Percentiles rank a stretch among this genome's conserved stretches.
Conservation (phyloP, 139 green algal species). For the Astrephomene gubernaculifera region DNA sequence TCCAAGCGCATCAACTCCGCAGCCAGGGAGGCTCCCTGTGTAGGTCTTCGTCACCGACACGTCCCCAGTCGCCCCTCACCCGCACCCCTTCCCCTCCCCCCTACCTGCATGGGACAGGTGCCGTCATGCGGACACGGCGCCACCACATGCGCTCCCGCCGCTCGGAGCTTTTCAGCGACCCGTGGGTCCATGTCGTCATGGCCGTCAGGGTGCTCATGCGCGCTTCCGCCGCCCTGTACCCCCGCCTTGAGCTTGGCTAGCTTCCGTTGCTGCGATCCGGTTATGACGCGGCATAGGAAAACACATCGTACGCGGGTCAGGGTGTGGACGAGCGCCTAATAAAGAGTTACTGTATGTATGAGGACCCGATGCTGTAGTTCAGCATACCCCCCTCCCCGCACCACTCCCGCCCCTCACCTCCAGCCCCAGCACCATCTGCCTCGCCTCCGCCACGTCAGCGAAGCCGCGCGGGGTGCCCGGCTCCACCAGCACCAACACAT, state of each 20-base stretch:
- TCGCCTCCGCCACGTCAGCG: slow-evolving; percentile 62
- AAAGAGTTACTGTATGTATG: neutral
- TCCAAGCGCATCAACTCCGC: neutral
- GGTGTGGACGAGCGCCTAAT: neutral
- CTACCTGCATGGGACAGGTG: slow-evolving; percentile 71
- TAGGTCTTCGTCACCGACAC: neutral
- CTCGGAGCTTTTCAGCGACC: slow-evolving; percentile 24
- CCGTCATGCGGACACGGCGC: slow-evolving; percentile 89
- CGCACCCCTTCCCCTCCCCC: neutral
- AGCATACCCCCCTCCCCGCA: neutral
- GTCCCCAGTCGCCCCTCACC: neutral
- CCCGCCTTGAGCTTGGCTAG: neutral
- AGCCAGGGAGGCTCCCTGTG: no score
- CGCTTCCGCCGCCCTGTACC: no score
- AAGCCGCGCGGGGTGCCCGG: slow-evolving; percentile 79
- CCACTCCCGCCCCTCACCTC: slow-evolving; percentile 14
- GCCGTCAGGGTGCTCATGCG: no score
- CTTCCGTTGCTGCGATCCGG: slow-evolving; percentile 3
- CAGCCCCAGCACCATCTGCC: slow-evolving; percentile 47
- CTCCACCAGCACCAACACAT: slow-evolving; percentile 83
- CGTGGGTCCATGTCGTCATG: neutral
- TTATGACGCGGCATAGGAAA: neutral
- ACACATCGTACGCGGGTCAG: neutral
- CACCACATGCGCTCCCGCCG: slow-evolving; percentile 72
- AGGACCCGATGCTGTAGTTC: neutral